Conservation (phyloP, 371 early-diverging fungal species). For the Lichtheimia corymbifera region DNA sequence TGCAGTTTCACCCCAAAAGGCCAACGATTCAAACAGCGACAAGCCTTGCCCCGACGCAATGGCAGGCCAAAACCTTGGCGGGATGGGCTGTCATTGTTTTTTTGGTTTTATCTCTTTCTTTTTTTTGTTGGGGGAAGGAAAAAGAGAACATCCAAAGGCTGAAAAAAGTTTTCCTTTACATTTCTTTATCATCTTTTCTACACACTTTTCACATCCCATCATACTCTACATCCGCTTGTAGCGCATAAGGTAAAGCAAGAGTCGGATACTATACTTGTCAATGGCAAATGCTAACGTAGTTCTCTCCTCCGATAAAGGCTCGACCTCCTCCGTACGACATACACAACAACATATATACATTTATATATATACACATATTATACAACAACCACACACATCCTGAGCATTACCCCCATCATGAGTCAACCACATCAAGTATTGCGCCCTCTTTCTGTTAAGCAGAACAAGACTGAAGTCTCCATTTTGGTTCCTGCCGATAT, state of each 20-base stretch:
- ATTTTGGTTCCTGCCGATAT: conserved; percentile 82
- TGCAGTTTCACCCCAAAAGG: conserved; percentile 1
- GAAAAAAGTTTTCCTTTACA: conserved; percentile 10
- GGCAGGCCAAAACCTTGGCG: conserved; percentile 4
- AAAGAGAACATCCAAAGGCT: conserved; percentile 3
- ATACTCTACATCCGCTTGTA: background rate
- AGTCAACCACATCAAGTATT: conserved; percentile 45
- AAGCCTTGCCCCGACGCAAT: background rate
- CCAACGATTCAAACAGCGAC: conserved; percentile 6
- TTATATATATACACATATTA: background rate
- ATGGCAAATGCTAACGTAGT: background rate
- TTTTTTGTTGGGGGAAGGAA: conserved; percentile 26
- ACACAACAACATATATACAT: background rate
- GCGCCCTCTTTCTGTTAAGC: conserved; percentile 84
- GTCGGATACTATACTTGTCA: too few relatives aligned
- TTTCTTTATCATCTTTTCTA: conserved; percentile 13
- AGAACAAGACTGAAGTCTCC: conserved; percentile 77
- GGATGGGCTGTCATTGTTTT: conserved; percentile 15
- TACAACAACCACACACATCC: background rate
- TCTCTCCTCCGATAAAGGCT: too few relatives aligned
- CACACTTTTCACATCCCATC: conserved; percentile 10
- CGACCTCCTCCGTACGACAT: background rate
- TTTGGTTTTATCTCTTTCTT: conserved; percentile 13
- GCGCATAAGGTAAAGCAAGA: background rate
- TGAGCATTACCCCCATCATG: conserved; percentile 12